Evolutionary conservation across 23 red algal genomes (phyloP).

Genomic region (Gracilaria domingensis): DNA sequence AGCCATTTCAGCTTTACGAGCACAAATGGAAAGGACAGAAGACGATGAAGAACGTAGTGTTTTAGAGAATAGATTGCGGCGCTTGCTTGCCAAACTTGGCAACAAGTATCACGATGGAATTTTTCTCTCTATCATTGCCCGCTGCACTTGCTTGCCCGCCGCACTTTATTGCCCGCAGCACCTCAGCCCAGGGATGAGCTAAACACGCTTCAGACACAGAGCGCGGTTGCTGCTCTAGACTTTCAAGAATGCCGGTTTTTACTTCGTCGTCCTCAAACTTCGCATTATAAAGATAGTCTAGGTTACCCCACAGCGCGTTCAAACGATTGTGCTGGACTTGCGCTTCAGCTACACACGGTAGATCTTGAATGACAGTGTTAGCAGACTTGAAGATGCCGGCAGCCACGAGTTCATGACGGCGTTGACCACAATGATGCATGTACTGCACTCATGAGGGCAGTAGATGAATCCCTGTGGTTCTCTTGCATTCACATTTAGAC

Average conservation of each 20-base stretch:
- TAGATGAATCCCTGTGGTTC: conserved; percentile 88
- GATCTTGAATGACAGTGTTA: conserved; percentile 84
- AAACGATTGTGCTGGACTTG: conserved; percentile 59
- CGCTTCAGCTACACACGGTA: conserved; percentile 76
- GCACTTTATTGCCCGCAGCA: too few relatives aligned
- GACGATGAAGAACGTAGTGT: too few relatives aligned
- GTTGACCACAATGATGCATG: too few relatives aligned
- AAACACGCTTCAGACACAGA: conserved; percentile 36
- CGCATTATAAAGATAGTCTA: background rate
- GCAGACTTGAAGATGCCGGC: conserved; percentile 77
- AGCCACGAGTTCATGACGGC: conserved; percentile 96
- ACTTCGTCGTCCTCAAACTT: background rate
- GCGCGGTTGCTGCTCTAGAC: conserved; percentile 21
- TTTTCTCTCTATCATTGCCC: too few relatives aligned
- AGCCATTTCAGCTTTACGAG: too few relatives aligned
- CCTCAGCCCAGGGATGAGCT: too few relatives aligned
- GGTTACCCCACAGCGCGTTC: conserved; percentile 68
- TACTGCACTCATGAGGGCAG: too few relatives aligned
- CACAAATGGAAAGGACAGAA: too few relatives aligned
- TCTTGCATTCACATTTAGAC: conserved; percentile 69
- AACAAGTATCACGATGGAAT: too few relatives aligned
- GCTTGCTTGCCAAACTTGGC: too few relatives aligned
- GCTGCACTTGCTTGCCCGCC: too few relatives aligned
- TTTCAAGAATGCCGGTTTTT: conserved; percentile 22
- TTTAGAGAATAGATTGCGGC: too few relatives aligned